These are phyloP conservation scores for Umbelopsis sp. DNA, from an alignment of 371 early-diverging fungal genomes.

Conservation along the genomic window DNA sequence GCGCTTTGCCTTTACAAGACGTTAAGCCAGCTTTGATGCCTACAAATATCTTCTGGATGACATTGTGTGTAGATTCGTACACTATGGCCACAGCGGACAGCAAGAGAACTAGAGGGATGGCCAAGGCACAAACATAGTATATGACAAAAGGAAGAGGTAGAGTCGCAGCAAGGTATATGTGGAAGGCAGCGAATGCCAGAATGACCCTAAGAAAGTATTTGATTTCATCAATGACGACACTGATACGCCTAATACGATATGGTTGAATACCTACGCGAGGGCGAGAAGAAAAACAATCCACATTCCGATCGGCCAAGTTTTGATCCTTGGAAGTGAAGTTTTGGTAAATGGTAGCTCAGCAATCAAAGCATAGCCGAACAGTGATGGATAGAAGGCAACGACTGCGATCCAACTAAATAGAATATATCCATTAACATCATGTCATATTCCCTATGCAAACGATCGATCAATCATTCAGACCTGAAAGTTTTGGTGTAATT, in stretches of 20 bases:
- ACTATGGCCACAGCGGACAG: constrained; percentile 35
- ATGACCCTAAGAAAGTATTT: constrained; percentile 40
- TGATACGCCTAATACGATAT: neutral
- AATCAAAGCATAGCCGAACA: constrained; percentile 67
- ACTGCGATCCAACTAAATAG: constrained; percentile 67
- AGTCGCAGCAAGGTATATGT: constrained; percentile 56
- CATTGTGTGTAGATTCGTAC: neutral
- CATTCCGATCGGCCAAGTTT: constrained; percentile 71
- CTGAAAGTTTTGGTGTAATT: constrained; percentile 75
- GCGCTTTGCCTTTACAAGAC: constrained; percentile 3
- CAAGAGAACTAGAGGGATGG: constrained; percentile 58
- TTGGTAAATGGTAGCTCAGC: constrained; percentile 77
- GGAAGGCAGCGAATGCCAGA: constrained; percentile 61
- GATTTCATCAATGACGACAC: neutral
- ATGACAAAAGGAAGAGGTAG: constrained; percentile 45
- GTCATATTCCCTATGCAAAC: neutral
- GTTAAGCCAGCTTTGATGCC: neutral
- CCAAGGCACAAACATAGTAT: constrained; percentile 61
- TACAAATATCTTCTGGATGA: neutral
- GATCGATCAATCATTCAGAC: constrained; percentile 28
- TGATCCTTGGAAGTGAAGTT: constrained; percentile 70
- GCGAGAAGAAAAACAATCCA: constrained; percentile 69
- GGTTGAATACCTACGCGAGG: constrained; percentile 36
- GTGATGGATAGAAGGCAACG: constrained; percentile 72
- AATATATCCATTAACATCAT: neutral